These are phyloP conservation scores for Microbotryum intermedium DNA, from an alignment of 1,284 basidiomycete genomes.

Conservation along the genomic window DNA sequence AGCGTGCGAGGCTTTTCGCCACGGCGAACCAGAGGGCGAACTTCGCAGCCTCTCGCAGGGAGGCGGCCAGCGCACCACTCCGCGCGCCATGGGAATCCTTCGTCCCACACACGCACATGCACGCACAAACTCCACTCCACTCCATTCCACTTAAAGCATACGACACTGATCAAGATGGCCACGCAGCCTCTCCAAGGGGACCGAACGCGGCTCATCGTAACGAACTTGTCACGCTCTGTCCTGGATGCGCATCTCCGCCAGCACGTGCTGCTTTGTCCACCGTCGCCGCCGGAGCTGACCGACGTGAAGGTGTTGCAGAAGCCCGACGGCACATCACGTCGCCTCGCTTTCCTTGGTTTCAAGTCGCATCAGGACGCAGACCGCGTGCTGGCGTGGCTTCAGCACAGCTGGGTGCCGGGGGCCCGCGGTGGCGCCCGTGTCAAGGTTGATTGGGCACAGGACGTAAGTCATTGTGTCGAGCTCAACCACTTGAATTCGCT, in stretches of 20 bases:
- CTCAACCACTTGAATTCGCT: background rate
- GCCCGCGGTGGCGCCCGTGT: conserved; percentile 64
- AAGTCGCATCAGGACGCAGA: conserved; percentile 68
- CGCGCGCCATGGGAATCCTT: too few relatives aligned
- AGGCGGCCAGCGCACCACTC: too few relatives aligned
- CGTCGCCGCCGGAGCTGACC: conserved; percentile 53
- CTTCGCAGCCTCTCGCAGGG: too few relatives aligned
- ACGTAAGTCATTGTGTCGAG: conserved; percentile 44
- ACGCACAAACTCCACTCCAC: too few relatives aligned
- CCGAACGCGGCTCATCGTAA: conserved; percentile 70
- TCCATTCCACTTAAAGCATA: too few relatives aligned
- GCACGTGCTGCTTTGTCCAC: conserved; percentile 53
- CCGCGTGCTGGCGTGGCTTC: conserved; percentile 72
- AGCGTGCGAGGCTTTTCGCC: too few relatives aligned
- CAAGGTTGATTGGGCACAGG: conserved; percentile 60
- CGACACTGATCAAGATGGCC: too few relatives aligned
- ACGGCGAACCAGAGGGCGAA: too few relatives aligned
- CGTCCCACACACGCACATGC: too few relatives aligned
- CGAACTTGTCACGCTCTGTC: conserved; percentile 71
- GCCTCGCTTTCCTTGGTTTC: conserved; percentile 90
- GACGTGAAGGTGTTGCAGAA: conserved; percentile 78
- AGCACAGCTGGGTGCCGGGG: conserved; percentile 55
- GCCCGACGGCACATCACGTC: conserved; percentile 65
- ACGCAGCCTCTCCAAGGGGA: too few relatives aligned
- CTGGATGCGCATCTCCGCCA: conserved; percentile 58